Base-by-base conservation (phyloP, 1,284 basidiomycete genomes). In the Malassezia restricta region DNA sequence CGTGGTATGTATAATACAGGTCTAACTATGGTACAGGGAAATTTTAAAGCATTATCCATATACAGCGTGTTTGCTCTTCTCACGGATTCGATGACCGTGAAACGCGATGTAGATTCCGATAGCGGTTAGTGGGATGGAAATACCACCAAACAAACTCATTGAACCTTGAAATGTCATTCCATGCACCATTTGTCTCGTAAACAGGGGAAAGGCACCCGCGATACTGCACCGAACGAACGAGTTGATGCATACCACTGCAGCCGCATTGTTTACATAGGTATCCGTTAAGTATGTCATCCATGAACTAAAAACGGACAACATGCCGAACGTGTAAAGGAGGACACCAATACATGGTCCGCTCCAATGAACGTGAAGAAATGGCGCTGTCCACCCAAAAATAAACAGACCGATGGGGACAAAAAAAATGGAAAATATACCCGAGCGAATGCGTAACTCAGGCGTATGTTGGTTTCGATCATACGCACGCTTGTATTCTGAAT, bases 321-420 rank as follows among this genome's bases (percentile, higher is more conserved):
- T 58, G 8, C 59, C 59, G n/a, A 51, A 48, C 11, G 51, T n/a
- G 27, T 59, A 59, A 8, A 51, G 20, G 7, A 49, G 27, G 6
- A 53, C 38, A 7, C 49, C 57, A 15, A 61, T 49, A 32, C 50
- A 44, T 1, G 57, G 52, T 6, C 28, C 59, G 5, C 49, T 52
- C 50, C 57, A 61, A 45, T 61, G 59, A 1, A 61, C 47, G 37
- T 55, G 24, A 8, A 31, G 6, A 29, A 49, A 51, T 0, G 59
- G 59, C 6, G 47, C 47, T 7, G 59, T 61, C 57, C 57, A 56
- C 12, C 54, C 59, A 45, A 61, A 61, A 14, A 61, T 49, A 33
- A 61, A 53, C 11, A 61, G 35, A 9, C 59, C 59, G 17, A 61
- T 35, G 1, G 59, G 56, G 2, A 57, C 52, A 14, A 59, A 41